Evolutionary conservation across 768 basidiomycete genomes (phyloP).

Genomic region (Termitomyces sp.): DNA sequence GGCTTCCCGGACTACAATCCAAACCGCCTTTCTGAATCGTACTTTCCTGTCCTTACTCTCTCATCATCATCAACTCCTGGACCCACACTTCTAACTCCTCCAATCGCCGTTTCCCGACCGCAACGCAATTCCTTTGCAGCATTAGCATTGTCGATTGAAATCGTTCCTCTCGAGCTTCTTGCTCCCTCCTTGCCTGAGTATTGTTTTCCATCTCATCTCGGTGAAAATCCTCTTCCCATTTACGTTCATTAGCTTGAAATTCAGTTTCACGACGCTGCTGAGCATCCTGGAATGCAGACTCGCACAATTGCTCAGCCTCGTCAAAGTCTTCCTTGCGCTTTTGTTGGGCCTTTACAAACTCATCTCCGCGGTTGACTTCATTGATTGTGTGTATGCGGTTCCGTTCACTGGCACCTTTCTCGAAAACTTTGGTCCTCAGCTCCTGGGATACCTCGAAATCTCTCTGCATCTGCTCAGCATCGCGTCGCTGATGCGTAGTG

Average conservation of each 20-base stretch:
- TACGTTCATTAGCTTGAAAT: background rate
- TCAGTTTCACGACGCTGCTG: background rate
- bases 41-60: background rate
- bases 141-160: background rate
- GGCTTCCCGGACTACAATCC: no score
- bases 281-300: background rate
- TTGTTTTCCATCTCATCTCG: background rate
- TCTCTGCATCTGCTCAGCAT: background rate
- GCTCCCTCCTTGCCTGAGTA: background rate
- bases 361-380: background rate
- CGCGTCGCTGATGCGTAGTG: background rate
- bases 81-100: background rate
- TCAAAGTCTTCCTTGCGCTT: background rate
- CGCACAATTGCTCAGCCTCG: background rate
- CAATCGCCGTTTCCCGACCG: background rate
- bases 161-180: background rate
- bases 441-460: background rate
- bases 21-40: no score
- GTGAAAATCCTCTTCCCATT: background rate
- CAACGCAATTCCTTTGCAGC: background rate
- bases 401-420: background rate
- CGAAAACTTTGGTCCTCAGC: background rate
- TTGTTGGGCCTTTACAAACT: background rate
- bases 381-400: background rate
- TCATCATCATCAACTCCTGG: background rate